Percentiles rank a stretch among this genome's conserved stretches.
phyloP scores from a whole-genome alignment of 306 rosid genomes.

The Quercus berberidifolia region DNA sequence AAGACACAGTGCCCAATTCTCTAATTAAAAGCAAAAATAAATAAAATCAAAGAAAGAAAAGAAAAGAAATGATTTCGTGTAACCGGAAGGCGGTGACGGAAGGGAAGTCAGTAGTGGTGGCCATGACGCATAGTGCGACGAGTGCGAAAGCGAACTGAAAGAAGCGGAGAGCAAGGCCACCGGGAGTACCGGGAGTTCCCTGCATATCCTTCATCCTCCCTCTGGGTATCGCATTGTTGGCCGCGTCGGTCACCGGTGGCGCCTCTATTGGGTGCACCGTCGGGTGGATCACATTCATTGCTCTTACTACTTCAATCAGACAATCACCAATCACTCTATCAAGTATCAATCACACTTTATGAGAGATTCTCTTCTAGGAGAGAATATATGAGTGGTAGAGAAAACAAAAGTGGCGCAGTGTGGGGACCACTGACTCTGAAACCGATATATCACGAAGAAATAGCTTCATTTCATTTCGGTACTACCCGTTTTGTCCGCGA shows the following conservation, averaged over 20 bases:
- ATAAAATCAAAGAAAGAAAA: no score
- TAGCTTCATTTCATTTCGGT: no score
- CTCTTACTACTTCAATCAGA: background rate
- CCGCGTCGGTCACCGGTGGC: conserved; percentile 19
- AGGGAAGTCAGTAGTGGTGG: conserved; percentile 46
- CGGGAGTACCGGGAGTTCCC: conserved; percentile 51
- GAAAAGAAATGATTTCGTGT: background rate
- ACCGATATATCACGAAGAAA: no score
- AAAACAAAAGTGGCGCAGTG: background rate
- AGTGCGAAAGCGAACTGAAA: conserved; percentile 40
- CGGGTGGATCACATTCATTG: conserved; percentile 36
- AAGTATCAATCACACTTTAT: background rate
- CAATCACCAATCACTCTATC: no score
- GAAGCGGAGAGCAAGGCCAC: conserved; percentile 39
- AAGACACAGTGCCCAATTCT: background rate
- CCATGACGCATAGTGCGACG: conserved; percentile 40
- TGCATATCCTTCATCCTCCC: conserved; percentile 34
- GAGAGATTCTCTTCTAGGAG: background rate
- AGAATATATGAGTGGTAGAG: background rate
- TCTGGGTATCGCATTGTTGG: conserved; percentile 26
- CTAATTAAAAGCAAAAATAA: background rate
- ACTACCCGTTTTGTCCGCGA: no score
- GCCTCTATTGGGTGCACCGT: conserved; percentile 45
- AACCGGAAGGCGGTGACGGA: conserved; percentile 55
- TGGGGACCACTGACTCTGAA: no score